Evolutionary conservation across 2,329 filamentous ascomycete species (phyloP).

Genomic region (Fusarium nematophilum): DNA sequence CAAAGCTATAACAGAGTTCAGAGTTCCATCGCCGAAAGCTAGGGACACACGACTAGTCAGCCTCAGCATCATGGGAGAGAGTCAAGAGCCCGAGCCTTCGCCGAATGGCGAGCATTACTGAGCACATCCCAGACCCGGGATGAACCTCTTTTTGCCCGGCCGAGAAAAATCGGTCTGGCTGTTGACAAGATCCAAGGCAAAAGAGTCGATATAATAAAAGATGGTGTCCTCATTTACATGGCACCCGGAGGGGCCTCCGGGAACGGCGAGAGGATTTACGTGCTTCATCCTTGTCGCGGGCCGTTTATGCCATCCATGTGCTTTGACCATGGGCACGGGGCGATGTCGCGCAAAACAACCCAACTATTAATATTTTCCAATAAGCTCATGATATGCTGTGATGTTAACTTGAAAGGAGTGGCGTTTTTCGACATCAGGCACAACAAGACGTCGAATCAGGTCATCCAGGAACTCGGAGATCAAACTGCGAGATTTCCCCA

Average conservation of each 20-base stretch:
- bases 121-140: no score
- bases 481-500: constrained; percentile 3
- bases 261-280: neutral
- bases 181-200: neutral
- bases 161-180: neutral
- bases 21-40: no score
- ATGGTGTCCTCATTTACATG: constrained; percentile 9
- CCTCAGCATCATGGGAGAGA: neutral
- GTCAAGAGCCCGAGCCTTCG: neutral
- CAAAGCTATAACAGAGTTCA: neutral
- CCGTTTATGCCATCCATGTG: neutral
- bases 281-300: constrained; percentile 1
- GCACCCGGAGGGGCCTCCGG: constrained; percentile 1
- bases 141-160: no score
- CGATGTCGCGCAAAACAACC: neutral
- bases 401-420: neutral
- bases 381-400: neutral
- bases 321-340: constrained; percentile 1
- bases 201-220: no score
- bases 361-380: neutral
- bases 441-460: neutral
- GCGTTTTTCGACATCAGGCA: constrained; percentile 2
- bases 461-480: neutral
- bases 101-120: no score
- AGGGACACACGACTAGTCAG: no score